Conservation (phyloP, 768 basidiomycete genomes). For the Calocybe indica region DNA sequence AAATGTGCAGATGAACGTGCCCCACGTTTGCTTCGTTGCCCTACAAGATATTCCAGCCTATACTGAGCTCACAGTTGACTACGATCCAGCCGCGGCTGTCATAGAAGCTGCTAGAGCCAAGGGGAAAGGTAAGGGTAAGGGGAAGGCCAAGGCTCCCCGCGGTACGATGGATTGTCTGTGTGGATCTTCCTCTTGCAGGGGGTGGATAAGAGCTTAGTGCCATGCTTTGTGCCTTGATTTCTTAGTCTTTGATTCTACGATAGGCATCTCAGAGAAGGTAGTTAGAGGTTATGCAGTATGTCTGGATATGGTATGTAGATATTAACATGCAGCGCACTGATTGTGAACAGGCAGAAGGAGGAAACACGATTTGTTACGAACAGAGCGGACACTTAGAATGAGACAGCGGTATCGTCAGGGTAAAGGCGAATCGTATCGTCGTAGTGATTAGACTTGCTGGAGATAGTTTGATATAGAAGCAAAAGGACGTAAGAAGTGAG, state of each 20-base stretch:
- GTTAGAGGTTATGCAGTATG: not conserved
- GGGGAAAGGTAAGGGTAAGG: conserved; percentile 18
- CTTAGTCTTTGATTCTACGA: not conserved
- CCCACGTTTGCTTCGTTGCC: conserved; percentile 58
- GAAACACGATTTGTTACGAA: not conserved
- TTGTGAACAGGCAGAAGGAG: not conserved
- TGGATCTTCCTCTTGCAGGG: conserved; percentile 15
- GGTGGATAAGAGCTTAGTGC: conserved; percentile 13
- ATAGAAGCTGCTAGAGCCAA: conserved; percentile 1
- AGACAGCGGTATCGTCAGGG: not conserved
- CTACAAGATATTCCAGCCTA: conserved; percentile 37
- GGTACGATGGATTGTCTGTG: conserved; percentile 32
- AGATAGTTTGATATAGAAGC: not conserved
- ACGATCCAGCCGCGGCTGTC: conserved; percentile 39
- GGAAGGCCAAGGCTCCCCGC: conserved; percentile 16
- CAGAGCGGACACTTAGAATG: not conserved
- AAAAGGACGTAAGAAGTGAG: not conserved
- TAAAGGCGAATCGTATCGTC: too few relatives aligned
- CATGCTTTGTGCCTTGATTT: not conserved
- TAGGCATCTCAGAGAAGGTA: not conserved
- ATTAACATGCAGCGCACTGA: not conserved
- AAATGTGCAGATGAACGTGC: conserved; percentile 44
- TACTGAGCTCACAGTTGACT: conserved; percentile 62
- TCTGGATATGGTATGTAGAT: not conserved
- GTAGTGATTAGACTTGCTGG: not conserved